A percentile compares a stretch with the other conserved stretches of the same genome.
These are phyloP conservation scores for Polyplosphaeria fusca DNA, from an alignment of 495 filamentous ascomycete species.

Conservation along the genomic window DNA sequence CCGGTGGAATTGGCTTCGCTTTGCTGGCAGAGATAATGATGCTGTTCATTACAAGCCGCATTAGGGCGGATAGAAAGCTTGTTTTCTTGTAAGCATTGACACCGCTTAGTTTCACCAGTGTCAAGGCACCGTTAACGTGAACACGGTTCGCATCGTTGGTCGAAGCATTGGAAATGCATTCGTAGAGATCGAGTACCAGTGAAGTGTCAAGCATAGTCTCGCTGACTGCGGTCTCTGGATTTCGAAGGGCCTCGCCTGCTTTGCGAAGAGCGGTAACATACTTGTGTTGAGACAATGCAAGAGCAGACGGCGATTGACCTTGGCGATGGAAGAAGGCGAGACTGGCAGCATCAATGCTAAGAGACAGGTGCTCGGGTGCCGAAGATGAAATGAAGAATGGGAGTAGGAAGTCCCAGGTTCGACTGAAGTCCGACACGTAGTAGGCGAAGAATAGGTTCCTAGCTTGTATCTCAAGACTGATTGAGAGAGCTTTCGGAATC, in stretches of 20 bases:
- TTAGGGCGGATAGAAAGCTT: conserved; percentile 19
- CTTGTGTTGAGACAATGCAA: conserved; percentile 4
- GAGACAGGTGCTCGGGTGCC: conserved; percentile 10
- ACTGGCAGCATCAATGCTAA: conserved; percentile 30
- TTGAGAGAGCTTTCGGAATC: background rate
- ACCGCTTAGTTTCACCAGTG: conserved; percentile 35
- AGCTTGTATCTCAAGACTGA: conserved; percentile 14
- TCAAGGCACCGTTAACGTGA: conserved; percentile 39
- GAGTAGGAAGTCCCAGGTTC: conserved; percentile 22
- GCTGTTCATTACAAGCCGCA: conserved; percentile 32
- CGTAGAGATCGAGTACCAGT: conserved; percentile 24
- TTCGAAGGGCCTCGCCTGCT: conserved; percentile 7
- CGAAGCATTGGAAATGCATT: conserved; percentile 12
- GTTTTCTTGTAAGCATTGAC: conserved; percentile 17
- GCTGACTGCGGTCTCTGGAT: background rate
- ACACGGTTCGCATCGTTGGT: background rate
- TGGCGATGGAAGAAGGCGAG: conserved; percentile 24
- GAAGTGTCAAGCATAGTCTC: conserved; percentile 7
- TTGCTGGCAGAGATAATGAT: conserved; percentile 33
- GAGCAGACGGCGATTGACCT: conserved; percentile 14
- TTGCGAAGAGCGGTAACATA: conserved; percentile 25
- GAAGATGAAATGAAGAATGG: conserved; percentile 4
- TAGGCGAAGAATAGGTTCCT: conserved; percentile 22
- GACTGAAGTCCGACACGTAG: conserved; percentile 16
- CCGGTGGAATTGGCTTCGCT: conserved; percentile 23